Conservation (phyloP, 2,329 filamentous ascomycete species). For the Hymenotorrendiella dingleyae region DNA sequence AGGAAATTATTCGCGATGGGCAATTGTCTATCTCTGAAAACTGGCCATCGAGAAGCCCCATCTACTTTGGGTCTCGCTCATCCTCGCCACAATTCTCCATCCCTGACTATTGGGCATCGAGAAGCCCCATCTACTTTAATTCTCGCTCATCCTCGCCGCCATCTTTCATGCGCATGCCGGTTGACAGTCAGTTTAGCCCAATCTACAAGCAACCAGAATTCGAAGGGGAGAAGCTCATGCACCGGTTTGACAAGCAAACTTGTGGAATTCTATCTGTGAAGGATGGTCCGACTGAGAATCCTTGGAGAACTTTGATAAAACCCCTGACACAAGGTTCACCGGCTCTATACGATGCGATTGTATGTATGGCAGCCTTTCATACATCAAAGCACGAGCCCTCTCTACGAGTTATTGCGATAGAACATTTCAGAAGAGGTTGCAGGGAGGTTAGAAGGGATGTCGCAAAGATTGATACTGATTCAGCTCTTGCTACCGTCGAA, state of each 20-base stretch:
- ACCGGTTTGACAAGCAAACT: conserved; percentile 59
- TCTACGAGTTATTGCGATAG: conserved; percentile 56
- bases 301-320: conserved; percentile 67
- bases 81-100: conserved; percentile 10
- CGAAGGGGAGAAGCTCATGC: conserved; percentile 51
- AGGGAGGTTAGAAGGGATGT: conserved; percentile 52
- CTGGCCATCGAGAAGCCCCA: conserved; percentile 19
- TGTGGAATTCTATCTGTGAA: conserved; percentile 68
- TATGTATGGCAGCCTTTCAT: conserved; percentile 65
- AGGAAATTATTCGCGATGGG: conserved; percentile 45
- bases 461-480: conserved; percentile 57
- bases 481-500: conserved; percentile 64
- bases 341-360: conserved; percentile 62
- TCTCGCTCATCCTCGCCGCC: conserved; percentile 6
- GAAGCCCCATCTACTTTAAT: conserved; percentile 3
- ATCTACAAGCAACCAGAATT: conserved; percentile 44
- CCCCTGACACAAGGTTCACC: conserved; percentile 58
- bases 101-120: conserved; percentile 23
- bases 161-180: neutral
- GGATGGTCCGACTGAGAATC: conserved; percentile 63
- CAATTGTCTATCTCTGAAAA: conserved; percentile 21
- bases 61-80: conserved; percentile 14
- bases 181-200: conserved; percentile 22
- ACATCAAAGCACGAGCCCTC: conserved; percentile 50
- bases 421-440: conserved; percentile 63